Evolutionary conservation across 1,139 yeast genomes (phyloP), one percentile per base, ranked within the genome.

Genomic region (Geotrichum reessii): DNA sequence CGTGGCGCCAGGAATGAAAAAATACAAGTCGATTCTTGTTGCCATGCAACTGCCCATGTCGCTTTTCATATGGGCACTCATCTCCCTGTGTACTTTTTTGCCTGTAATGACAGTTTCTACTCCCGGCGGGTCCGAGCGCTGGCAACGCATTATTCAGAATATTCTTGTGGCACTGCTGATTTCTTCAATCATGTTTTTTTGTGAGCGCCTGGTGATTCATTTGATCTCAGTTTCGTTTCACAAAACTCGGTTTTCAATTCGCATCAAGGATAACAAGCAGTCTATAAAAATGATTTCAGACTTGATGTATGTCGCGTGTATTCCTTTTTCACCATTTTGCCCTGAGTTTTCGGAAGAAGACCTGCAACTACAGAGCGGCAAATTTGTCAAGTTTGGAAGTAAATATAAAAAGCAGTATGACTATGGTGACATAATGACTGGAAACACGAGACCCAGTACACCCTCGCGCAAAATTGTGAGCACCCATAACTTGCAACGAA

Each of bases 191-290:
- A 69, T 75, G 40, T 73, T 66, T 62, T 64, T 73, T 27, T 69
- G 68, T 14, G 78, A 75, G 63, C 68, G 74, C 56, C 62, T 74
- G 44, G 62, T 73, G 57, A 68, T 75, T 46, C 76, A 75, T 54
- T 63, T 72, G 61, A 65, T 75, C 61, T 73, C 76, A 2, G 73
- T 76, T 17, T 70, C 71, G 33, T 75, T 72, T 68, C 78, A 75
- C 66, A 65, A 69, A 59, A 73, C 76, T 11, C 69, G 76, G 48
- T 73, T 74, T 64, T 71, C 77, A 4, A 55, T 62, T 51, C 69
- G 77, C 21, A 75, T 75, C 61, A 67, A 68, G 61, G 66, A 62
- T 51, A 73, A 74, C 65, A 74, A 74, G 62, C 68, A 67, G 62
- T 63, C 71, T 24, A 64, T 70, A 40, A 58, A 64, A 14, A 65